phyloP scores from a whole-genome alignment of 2,329 filamentous ascomycete species.

The Blumeriella jaapii region DNA sequence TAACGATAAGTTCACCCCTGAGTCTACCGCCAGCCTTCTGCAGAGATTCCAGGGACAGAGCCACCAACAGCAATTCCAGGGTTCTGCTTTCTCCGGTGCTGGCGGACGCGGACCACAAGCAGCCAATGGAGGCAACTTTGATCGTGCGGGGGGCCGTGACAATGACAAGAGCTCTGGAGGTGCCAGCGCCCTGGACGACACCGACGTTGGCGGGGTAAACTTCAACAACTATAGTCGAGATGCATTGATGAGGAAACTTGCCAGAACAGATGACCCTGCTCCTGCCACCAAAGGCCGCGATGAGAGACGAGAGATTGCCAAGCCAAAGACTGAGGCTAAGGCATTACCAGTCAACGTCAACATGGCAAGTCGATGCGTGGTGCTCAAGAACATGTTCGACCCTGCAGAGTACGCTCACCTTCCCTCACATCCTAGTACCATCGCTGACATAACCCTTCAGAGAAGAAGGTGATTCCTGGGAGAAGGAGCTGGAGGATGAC shows the following conservation, averaged over 20 bases:
- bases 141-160: slow-evolving; percentile 79
- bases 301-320: slow-evolving; percentile 60
- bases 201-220: slow-evolving; percentile 94
- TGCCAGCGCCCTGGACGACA: slow-evolving; percentile 91
- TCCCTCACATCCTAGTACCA: neutral
- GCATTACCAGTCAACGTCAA: slow-evolving; percentile 76
- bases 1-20: slow-evolving; percentile 99
- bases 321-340: slow-evolving; percentile 69
- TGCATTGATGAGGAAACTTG: slow-evolving; percentile 96
- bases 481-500: slow-evolving; percentile 89
- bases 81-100: slow-evolving; percentile 81
- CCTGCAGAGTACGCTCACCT: slow-evolving; percentile 63
- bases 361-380: slow-evolving; percentile 85
- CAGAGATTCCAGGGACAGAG: slow-evolving; percentile 81
- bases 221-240: slow-evolving; percentile 99
- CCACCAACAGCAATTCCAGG: slow-evolving; percentile 63
- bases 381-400: slow-evolving; percentile 94
- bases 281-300: slow-evolving; percentile 41
- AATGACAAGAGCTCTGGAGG: slow-evolving; percentile 79
- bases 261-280: slow-evolving; percentile 77
- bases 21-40: slow-evolving; percentile 84
- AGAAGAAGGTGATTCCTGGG: slow-evolving; percentile 78
- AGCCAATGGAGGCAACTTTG: slow-evolving; percentile 66
- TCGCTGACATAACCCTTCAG: slow-evolving; percentile 37
- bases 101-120: slow-evolving; percentile 78